Percentiles rank a stretch among this genome's conserved stretches.
phyloP scores from a whole-genome alignment of 139 green algal genomes.

The Limnomonas spitsbergensis region DNA sequence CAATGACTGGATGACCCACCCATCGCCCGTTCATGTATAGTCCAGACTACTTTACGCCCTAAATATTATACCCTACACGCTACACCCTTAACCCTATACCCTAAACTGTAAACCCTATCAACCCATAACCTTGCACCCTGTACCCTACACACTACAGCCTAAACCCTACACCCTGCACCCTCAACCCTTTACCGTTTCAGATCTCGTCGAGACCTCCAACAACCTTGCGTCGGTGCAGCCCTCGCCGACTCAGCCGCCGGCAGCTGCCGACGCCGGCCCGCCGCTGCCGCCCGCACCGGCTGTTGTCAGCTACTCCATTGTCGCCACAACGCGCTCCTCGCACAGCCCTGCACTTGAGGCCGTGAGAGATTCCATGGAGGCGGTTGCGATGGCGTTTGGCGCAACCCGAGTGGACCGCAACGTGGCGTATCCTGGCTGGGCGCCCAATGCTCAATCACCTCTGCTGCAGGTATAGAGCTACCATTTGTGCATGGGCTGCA shows the following conservation, averaged over 20 bases:
- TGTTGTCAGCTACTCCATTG: conserved; percentile 33
- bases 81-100: too few species aligned
- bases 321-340: conserved; percentile 57
- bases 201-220: conserved; percentile 58
- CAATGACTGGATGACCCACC: too few species aligned
- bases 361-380: conserved; percentile 45
- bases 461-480: conserved; percentile 41
- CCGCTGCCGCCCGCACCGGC: not conserved
- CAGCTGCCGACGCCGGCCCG: too few species aligned
- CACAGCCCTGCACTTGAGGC: conserved; percentile 53
- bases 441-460: conserved; percentile 44
- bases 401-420: conserved; percentile 29
- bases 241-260: not conserved
- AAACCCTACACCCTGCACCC: too few species aligned
- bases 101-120: too few species aligned
- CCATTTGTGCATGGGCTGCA: not conserved
- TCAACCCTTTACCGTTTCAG: too few species aligned
- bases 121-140: too few species aligned
- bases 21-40: too few species aligned
- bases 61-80: too few species aligned
- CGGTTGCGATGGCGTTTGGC: conserved; percentile 12
- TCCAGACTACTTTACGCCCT: too few species aligned
- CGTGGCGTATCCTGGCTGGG: conserved; percentile 71
- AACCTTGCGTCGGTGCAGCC: conserved; percentile 65
- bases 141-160: too few species aligned